Conservation (phyloP, 2,329 filamentous ascomycete species). For the Penicillium sp. region DNA sequence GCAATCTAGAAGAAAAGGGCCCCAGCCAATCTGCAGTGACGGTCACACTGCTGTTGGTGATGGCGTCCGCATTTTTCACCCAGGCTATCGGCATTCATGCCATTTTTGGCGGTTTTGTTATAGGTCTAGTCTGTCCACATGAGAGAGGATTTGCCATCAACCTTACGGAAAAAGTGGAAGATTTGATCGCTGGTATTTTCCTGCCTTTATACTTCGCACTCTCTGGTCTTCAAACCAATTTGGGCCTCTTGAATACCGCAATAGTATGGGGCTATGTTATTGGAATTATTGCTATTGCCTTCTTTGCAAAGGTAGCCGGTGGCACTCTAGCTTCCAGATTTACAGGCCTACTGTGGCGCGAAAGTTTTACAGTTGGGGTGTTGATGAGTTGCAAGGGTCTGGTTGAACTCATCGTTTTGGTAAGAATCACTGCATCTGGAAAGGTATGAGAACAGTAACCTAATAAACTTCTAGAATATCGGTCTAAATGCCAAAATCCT, state of each 20-base stretch:
- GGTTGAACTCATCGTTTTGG: conserved; percentile 90
- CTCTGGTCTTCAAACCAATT: conserved; percentile 81
- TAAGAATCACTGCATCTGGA: conserved; percentile 41
- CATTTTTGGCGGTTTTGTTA: conserved; percentile 89
- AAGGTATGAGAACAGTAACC: background rate
- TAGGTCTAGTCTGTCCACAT: conserved; percentile 85
- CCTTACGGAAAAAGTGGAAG: conserved; percentile 89
- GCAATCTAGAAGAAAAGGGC: conserved; percentile 79
- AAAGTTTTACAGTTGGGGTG: conserved; percentile 80
- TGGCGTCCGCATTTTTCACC: conserved; percentile 81
- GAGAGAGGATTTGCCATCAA: conserved; percentile 88
- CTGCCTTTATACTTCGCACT: conserved; percentile 90
- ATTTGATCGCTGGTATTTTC: conserved; percentile 78
- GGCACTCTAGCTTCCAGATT: conserved; percentile 72
- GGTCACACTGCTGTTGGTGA: conserved; percentile 72
- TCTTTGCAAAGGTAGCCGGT: conserved; percentile 78
- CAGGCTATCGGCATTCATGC: conserved; percentile 88
- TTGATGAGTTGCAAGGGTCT: conserved; percentile 97
- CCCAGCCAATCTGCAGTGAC: conserved; percentile 81
- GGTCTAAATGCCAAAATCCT: conserved; percentile 79
- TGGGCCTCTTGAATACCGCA: conserved; percentile 76
- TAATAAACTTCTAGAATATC: conserved; percentile 56
- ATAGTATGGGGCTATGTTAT: conserved; percentile 88
- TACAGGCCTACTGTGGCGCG: conserved; percentile 81
- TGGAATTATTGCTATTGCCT: conserved; percentile 75